Percentiles rank a stretch among this genome's conserved stretches.
phyloP scores from a whole-genome alignment of 441 rosid species.

The Croton laevigatus region DNA sequence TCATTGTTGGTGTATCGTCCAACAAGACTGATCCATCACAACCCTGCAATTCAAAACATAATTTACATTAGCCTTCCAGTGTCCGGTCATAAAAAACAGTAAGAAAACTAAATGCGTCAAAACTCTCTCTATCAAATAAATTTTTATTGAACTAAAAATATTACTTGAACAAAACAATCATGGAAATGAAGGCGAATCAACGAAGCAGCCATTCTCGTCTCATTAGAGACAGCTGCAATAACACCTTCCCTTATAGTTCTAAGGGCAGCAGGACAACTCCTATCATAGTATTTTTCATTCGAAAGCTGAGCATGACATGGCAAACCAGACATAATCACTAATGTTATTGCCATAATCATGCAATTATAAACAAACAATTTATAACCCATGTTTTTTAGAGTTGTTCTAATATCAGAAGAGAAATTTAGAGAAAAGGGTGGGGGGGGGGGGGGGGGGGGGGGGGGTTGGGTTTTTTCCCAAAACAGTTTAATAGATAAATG shows the following conservation, averaged over 20 bases:
- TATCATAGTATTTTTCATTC: slow-evolving; percentile 4
- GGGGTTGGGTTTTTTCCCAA: too few species aligned
- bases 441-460: too few species aligned
- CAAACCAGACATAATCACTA: slow-evolving; percentile 9
- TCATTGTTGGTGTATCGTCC: slow-evolving; percentile 20
- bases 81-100: too few species aligned
- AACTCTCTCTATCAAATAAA: too few species aligned
- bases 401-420: neutral
- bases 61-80: too few species aligned
- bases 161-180: slow-evolving; percentile 25
- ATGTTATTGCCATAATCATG: slow-evolving; percentile 1
- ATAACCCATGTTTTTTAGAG: neutral
- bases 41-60: slow-evolving; percentile 22
- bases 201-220: slow-evolving; percentile 19
- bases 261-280: slow-evolving; percentile 7
- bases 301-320: slow-evolving; percentile 18
- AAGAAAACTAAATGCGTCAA: too few species aligned
- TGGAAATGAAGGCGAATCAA: slow-evolving; percentile 37
- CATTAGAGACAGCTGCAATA: neutral
- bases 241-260: slow-evolving; percentile 6
- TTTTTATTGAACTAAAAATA: too few species aligned
- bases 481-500: neutral
- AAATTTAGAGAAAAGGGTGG: neutral
- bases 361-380: neutral
- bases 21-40: slow-evolving; percentile 38